Conservation (phyloP, 2,329 filamentous ascomycete genomes). For the Diaporthe amygdali region DNA sequence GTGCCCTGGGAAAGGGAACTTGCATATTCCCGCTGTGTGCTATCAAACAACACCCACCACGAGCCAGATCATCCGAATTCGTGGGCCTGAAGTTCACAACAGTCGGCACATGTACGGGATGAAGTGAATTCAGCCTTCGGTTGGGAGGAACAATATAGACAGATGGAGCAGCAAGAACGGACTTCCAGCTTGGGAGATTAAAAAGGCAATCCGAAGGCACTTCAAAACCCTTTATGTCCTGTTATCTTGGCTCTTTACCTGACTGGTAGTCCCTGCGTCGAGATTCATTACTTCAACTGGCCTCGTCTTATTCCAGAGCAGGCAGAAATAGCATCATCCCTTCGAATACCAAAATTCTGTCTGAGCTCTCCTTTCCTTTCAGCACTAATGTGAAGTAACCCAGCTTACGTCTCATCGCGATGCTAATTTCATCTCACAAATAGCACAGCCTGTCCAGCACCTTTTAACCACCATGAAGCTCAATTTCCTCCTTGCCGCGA, state of each 20-base stretch:
- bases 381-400: not conserved
- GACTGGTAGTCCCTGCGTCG: not conserved
- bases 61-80: not conserved
- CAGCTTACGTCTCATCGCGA: not conserved
- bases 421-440: not conserved
- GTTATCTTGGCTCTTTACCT: not conserved
- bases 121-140: not conserved
- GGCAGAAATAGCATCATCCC: not conserved
- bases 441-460: not conserved
- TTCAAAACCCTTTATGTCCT: not conserved
- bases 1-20: not conserved
- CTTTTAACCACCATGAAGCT: not conserved
- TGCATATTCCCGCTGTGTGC: constrained; percentile 10
- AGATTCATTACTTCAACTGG: not conserved
- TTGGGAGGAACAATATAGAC: not conserved
- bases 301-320: not conserved
- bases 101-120: not conserved
- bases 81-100: too few species aligned
- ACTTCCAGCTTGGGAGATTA: not conserved
- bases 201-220: not conserved
- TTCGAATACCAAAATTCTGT: not conserved
- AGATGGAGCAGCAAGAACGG: not conserved
- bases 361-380: not conserved
- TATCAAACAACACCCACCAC: constrained; percentile 16
- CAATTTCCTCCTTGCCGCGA: not conserved